Percentiles rank a stretch among this genome's conserved stretches.
These are phyloP conservation scores for Salix arbutifolia DNA, from an alignment of 345 rosid genomes.

Conservation along the genomic window DNA sequence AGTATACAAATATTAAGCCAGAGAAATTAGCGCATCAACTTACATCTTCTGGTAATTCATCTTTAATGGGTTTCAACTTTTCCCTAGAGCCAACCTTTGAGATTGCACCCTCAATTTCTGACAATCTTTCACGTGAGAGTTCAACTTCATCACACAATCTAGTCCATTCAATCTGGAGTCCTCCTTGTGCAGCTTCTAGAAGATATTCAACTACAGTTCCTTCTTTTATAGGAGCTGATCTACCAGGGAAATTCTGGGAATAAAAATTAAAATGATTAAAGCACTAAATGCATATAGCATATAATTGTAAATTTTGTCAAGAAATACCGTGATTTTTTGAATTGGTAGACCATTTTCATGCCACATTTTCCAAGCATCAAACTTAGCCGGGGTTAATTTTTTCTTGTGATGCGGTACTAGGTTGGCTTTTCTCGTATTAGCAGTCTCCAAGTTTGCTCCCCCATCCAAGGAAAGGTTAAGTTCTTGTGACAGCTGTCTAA, in stretches of 20 bases:
- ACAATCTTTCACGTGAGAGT: constrained; percentile 22
- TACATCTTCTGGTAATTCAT: constrained; percentile 43
- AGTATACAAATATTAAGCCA: background rate
- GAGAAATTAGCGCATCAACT: constrained; percentile 8
- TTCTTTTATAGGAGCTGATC: constrained; percentile 47
- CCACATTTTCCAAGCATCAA: constrained; percentile 51
- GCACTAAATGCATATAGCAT: background rate
- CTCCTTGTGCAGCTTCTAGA: constrained; percentile 40
- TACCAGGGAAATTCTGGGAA: constrained; percentile 32
- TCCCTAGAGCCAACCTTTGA: constrained; percentile 39
- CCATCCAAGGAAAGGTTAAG: constrained; percentile 43
- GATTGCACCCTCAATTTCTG: constrained; percentile 33
- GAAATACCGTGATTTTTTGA: constrained; percentile 37
- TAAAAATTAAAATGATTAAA: background rate
- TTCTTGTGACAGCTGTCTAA: constrained; percentile 27
- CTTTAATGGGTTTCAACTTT: constrained; percentile 42
- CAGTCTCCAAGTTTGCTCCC: constrained; percentile 15
- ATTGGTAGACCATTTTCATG: constrained; percentile 36
- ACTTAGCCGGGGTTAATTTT: constrained; percentile 36
- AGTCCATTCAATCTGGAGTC: constrained; percentile 31
- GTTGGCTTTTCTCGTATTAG: constrained; percentile 5
- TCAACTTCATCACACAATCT: constrained; percentile 37
- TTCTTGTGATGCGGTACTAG: constrained; percentile 7
- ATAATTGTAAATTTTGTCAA: background rate
- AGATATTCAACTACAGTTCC: constrained; percentile 40